phyloP scores from a whole-genome alignment of 192 early-diverging fungal species.

The Backusella tarrabulga region DNA sequence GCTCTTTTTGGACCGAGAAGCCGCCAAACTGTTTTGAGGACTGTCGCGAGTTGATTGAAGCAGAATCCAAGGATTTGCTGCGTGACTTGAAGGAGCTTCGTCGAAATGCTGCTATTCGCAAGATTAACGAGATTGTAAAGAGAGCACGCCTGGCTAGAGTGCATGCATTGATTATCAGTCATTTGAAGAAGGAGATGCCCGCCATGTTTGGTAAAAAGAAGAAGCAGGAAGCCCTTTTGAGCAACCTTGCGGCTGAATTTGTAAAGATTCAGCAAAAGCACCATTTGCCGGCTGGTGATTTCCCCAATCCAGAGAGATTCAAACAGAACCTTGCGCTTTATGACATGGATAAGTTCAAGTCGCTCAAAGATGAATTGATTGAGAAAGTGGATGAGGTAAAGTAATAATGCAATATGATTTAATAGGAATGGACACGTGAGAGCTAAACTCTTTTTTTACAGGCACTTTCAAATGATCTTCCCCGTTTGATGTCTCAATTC shows the following conservation, averaged over 20 bases:
- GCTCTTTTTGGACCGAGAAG: conserved; percentile 73
- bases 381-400: conserved; percentile 43
- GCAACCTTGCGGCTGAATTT: conserved; percentile 68
- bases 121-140: conserved; percentile 87
- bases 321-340: conserved; percentile 35
- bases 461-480: conserved; percentile 46
- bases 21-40: conserved; percentile 66
- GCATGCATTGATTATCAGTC: conserved; percentile 78
- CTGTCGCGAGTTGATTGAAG: conserved; percentile 57
- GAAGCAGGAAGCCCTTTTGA: conserved; percentile 69
- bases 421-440: neutral
- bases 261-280: conserved; percentile 63
- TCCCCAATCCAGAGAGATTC: conserved; percentile 45
- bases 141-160: conserved; percentile 67
- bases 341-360: conserved; percentile 50
- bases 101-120: conserved; percentile 72
- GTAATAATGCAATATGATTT: neutral
- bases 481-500: conserved; percentile 39
- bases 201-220: conserved; percentile 73
- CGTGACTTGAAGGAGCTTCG: conserved; percentile 68
- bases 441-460: neutral
- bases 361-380: conserved; percentile 45
- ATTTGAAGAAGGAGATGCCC: conserved; percentile 76
- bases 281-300: conserved; percentile 57
- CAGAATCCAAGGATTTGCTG: conserved; percentile 73